Percentiles rank a stretch among this genome's conserved stretches.
Conservation (phyloP, 805 yeast genomes). For the Candida ortonii region DNA sequence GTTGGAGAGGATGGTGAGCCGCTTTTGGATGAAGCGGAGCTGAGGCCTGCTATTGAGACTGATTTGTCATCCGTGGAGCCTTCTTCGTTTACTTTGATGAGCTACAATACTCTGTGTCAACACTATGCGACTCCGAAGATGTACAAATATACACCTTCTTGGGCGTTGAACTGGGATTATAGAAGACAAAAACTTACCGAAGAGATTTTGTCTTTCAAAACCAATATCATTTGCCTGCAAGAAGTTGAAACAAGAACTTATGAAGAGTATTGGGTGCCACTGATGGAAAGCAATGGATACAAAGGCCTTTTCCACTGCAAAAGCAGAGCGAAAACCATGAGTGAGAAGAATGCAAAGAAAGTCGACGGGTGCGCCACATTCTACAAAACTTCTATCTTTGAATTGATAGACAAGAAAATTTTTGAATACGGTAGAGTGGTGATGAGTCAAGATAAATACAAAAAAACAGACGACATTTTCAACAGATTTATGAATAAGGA, state of each 20-base stretch:
- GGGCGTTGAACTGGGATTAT: conserved; percentile 95
- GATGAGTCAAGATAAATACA: conserved; percentile 79
- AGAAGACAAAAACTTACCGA: conserved; percentile 73
- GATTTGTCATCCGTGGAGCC: conserved; percentile 31
- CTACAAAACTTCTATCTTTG: conserved; percentile 66
- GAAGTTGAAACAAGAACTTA: conserved; percentile 88
- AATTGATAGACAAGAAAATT: conserved; percentile 63
- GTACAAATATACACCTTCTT: conserved; percentile 93
- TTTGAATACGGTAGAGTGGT: conserved; percentile 83
- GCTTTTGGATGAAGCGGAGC: conserved; percentile 27
- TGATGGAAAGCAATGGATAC: conserved; percentile 72
- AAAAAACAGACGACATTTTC: conserved; percentile 90
- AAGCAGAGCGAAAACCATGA: conserved; percentile 90
- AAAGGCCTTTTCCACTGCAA: conserved; percentile 80
- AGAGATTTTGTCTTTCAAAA: conserved; percentile 60
- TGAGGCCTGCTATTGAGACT: conserved; percentile 22
- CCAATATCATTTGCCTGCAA: conserved; percentile 88
- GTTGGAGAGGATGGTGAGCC: conserved; percentile 76
- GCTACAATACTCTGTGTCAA: conserved; percentile 91
- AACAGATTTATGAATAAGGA: conserved; percentile 96
- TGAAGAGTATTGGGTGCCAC: conserved; percentile 83
- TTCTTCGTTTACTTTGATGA: conserved; percentile 67
- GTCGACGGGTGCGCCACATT: conserved; percentile 99
- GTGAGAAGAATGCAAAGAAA: conserved; percentile 71
- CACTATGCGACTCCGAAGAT: conserved; percentile 89